Conservation (phyloP, 208 protist species). For the Endotrypanum monterogeii region DNA sequence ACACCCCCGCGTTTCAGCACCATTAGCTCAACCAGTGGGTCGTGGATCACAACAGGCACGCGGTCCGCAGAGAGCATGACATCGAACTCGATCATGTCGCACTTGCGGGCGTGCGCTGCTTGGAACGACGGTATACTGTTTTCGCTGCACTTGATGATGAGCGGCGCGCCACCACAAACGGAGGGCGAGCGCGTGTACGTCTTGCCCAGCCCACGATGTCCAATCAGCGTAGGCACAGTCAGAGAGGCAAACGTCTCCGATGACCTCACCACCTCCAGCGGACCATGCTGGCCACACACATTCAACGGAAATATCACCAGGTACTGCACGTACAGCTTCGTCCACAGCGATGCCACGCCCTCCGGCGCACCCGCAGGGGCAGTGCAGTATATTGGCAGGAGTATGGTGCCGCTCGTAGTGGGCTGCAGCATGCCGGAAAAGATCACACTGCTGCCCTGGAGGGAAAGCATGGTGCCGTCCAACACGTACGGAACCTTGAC, state of each 20-base stretch:
- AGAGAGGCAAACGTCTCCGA: conserved; percentile 47
- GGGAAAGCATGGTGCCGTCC: conserved; percentile 21
- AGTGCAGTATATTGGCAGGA: conserved; percentile 34
- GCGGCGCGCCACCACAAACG: conserved; percentile 10
- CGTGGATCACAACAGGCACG: conserved; percentile 80
- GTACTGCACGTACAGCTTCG: conserved; percentile 74
- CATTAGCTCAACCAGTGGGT: conserved; percentile 72
- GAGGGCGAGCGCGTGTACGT: conserved; percentile 61
- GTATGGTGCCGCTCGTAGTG: conserved; percentile 40
- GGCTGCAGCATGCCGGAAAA: conserved; percentile 44
- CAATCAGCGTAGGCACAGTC: conserved; percentile 64
- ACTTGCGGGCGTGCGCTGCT: conserved; percentile 69
- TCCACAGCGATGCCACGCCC: conserved; percentile 35
- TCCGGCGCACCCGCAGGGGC: conserved; percentile 13
- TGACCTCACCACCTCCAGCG: conserved; percentile 69
- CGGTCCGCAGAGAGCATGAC: conserved; percentile 84
- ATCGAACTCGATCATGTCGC: conserved; percentile 83
- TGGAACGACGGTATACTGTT: conserved; percentile 78
- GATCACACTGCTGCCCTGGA: conserved; percentile 33
- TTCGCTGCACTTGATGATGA: conserved; percentile 64
- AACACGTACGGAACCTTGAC: conserved; percentile 36
- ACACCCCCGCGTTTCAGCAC: conserved; percentile 37
- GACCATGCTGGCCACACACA: conserved; percentile 34
- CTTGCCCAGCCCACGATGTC: conserved; percentile 80
- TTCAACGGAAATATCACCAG: conserved; percentile 43